Base-by-base conservation (phyloP, 2,329 filamentous ascomycete genomes). In the Lecanosticta acicola region DNA sequence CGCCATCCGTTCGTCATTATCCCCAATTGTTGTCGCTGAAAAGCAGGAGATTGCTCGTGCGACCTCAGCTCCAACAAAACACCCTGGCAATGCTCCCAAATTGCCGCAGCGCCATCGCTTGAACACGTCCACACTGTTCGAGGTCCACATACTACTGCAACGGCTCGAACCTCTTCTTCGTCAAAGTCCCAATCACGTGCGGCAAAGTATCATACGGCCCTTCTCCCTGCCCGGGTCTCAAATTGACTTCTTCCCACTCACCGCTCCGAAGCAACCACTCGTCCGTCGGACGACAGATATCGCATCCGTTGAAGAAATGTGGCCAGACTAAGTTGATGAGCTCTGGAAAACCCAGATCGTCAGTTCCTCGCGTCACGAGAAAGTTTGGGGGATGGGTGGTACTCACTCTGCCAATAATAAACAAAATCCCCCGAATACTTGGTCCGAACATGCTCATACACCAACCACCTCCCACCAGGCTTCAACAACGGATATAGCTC, bases 391-490 rank as follows among this genome's bases (percentile, higher is more conserved):
- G 21, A 32, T 26, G 18, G 24, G 9, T 18, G 19, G 2, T n/a
- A 55, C 63, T 52, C 37, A 66, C 64, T 50, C 43, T 66, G 64
- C 65, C 65, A 67, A 43, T 54, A 56, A 2, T 40, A 58, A 7
- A 66, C 62, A 48, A 67, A 61, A 8, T 64, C 48, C 1, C 53
- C 48, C 34, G 50, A 46, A 44, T 59, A 64, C 49, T 63, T 66
- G 32, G 64, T 66, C 54, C 49, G 57, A 32, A 84, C 77, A 56
- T 84, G 80, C 66, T 84, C 80, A 54, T 75, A 83, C 1, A 79
- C 71, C 50, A 81, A 79, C 79, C 79, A 83, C 32, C 74, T 67
- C 0, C 80, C 80, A 3, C 80, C 80, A 3, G 76, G 74, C 64
- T 79, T 81, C 48, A 84, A 68, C 42, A 76, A 73, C 24, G 68